Conservation (phyloP, 176 grass and related monocot genomes). For the Carex cristatella region DNA sequence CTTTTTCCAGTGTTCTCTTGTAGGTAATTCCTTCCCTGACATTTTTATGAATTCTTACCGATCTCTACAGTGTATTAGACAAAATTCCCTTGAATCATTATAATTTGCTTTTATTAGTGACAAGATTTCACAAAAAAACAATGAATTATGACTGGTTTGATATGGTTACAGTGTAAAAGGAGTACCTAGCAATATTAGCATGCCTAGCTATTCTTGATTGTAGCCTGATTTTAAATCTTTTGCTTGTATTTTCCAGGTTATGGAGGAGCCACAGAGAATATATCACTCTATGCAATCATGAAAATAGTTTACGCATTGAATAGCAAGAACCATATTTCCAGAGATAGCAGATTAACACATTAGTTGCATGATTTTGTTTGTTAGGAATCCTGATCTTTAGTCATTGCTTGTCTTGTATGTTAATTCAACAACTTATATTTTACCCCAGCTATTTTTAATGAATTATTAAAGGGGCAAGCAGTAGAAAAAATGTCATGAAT, state of each 20-base stretch:
- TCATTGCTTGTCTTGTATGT: background rate
- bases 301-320: conserved; percentile 15
- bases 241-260: conserved; percentile 8
- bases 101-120: no score
- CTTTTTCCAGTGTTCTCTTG: no score
- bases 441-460: background rate
- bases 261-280: conserved; percentile 16
- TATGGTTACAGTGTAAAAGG: no score
- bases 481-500: background rate
- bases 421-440: background rate
- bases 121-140: no score
- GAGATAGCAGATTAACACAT: conserved; percentile 10
- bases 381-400: background rate
- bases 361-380: conserved; percentile 17
- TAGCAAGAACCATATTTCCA: conserved; percentile 21
- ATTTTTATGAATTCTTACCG: no score
- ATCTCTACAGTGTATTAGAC: no score
- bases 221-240: background rate
- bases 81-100: no score
- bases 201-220: background rate
- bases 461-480: background rate
- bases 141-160: no score
- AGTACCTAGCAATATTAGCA: no score
- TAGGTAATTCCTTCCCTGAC: no score
- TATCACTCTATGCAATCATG: conserved; percentile 13